Evolutionary conservation across 352 stramenopile genomes (phyloP).

Genomic region (Pythium oligandrum): DNA sequence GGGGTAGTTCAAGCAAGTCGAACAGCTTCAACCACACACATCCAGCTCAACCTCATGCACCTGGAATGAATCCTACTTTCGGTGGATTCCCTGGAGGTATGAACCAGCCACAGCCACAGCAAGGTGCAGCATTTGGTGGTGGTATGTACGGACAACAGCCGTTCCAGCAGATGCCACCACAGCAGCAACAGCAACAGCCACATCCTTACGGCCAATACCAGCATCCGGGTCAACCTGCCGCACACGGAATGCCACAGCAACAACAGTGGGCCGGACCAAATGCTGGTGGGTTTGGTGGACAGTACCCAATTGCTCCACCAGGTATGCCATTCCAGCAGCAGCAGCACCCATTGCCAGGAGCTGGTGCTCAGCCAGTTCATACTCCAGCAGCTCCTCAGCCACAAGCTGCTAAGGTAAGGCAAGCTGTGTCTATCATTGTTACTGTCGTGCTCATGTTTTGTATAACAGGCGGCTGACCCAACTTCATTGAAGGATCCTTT

Average conservation of each 20-base stretch:
- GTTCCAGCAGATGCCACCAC: conserved; percentile 30
- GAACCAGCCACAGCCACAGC: too few species aligned
- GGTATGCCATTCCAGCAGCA: conserved; percentile 14
- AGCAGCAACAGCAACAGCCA: conserved; percentile 24
- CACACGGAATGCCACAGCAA: conserved; percentile 6
- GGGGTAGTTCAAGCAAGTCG: conserved; percentile 12
- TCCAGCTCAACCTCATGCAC: conserved; percentile 10
- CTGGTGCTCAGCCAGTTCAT: conserved; percentile 1
- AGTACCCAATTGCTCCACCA: conserved; percentile 8
- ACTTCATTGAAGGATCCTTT: conserved; percentile 68
- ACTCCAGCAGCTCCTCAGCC: conserved; percentile 12
- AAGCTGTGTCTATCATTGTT: conserved; percentile 25
- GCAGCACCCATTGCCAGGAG: conserved; percentile 10
- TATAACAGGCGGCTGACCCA: conserved; percentile 15
- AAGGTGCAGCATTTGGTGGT: too few species aligned
- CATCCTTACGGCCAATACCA: conserved; percentile 16
- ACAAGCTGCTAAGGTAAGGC: conserved; percentile 12
- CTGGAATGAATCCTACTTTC: too few species aligned
- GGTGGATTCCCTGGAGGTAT: too few species aligned
- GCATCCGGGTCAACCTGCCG: too few species aligned
- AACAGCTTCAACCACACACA: conserved; percentile 21
- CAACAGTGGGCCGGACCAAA: not conserved
- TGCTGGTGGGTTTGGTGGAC: conserved; percentile 12
- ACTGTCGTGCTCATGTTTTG: conserved; percentile 1
- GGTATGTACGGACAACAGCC: conserved; percentile 13